Evolutionary conservation across 2,329 filamentous ascomycete genomes (phyloP), one percentile per base, ranked within the genome.

Genomic region (Exophiala oligosperma): DNA sequence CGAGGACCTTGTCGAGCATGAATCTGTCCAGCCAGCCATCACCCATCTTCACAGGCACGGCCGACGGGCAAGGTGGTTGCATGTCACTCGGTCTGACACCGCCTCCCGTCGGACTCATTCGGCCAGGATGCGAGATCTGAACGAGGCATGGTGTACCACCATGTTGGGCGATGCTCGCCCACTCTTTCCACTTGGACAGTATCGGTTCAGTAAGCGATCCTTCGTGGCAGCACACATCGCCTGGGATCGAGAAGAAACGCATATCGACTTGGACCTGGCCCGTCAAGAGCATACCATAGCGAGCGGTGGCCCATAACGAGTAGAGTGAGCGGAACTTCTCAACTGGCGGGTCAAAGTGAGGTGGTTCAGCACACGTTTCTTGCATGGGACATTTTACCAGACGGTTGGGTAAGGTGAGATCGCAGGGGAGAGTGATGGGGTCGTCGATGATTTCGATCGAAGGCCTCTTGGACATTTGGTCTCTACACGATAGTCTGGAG

Each of bases 401-500:
- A 4, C 83, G 79, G 64, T 86, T 86, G 2, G 80, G 80, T 2
- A 86, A 68, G 0, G 73, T 76, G 26, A 86, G 73, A 1, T 84
- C 84, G 66, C 81, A 83, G 60, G 80, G 79, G 1, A 85, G 74
- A 38, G 76, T 81, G 14, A 60, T 11, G 4, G 46, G 26, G 2
- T 28, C n/a, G 17, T 29, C 32, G 46, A 48, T 11, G 24, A 29
- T 48, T 12, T 48, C 46, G 28, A 48, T 48, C 9, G 46, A 48
- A 3, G 46, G 46, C 28, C 11, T 48, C 32, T 48, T 29, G 14
- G 46, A 48, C 46, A 48, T 48, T 35, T 35, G 46, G n/a, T n/a
- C 24, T 28, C 26, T 12, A 23, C 21, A 7, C 17, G 40, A 3
- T n/a, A 21, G 21, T 9, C 14, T 14, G 40, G 14, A 43, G 40